Percentiles rank a stretch among this genome's conserved stretches.
These are phyloP conservation scores for Vararia minispora DNA, from an alignment of 768 basidiomycete species.

Conservation along the genomic window DNA sequence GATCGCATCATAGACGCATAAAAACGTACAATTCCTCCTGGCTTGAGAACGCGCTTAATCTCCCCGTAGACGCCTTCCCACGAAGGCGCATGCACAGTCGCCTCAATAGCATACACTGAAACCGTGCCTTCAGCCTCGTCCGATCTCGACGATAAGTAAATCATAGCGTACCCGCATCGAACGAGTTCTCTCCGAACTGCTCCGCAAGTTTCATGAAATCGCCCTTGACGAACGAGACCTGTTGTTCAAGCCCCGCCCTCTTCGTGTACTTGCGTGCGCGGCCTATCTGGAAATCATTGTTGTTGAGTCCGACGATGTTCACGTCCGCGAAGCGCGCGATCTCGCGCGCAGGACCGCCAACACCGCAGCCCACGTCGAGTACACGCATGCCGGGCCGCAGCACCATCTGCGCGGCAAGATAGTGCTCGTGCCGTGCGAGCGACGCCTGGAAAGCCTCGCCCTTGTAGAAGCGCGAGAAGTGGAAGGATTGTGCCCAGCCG, in stretches of 20 bases:
- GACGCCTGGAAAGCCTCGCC: constrained; percentile 70
- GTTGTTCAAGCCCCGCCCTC: constrained; percentile 60
- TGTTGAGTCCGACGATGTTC: constrained; percentile 80
- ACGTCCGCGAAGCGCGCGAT: constrained; percentile 88
- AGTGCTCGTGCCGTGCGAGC: constrained; percentile 94
- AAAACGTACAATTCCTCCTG: constrained; percentile 77
- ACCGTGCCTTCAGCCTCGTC: constrained; percentile 3
- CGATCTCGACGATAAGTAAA: not conserved
- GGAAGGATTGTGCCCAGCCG: constrained; percentile 87
- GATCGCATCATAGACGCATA: not conserved
- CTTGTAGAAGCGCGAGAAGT: constrained; percentile 95
- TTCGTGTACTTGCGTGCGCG: constrained; percentile 80
- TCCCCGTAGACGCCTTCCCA: constrained; percentile 95
- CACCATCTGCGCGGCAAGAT: constrained; percentile 79
- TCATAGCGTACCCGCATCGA: constrained; percentile 72
- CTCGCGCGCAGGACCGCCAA: constrained; percentile 93
- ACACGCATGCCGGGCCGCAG: constrained; percentile 89
- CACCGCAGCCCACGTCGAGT: constrained; percentile 96
- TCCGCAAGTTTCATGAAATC: constrained; percentile 95
- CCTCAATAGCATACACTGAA: constrained; percentile 92
- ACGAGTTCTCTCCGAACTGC: constrained; percentile 84
- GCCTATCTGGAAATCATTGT: constrained; percentile 90
- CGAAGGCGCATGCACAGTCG: constrained; percentile 90
- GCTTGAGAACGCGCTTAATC: constrained; percentile 89
- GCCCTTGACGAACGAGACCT: constrained; percentile 78